These are phyloP conservation scores for Selaginella tamariscina DNA, from an alignment of 75 land plant species.

Conservation along the genomic window DNA sequence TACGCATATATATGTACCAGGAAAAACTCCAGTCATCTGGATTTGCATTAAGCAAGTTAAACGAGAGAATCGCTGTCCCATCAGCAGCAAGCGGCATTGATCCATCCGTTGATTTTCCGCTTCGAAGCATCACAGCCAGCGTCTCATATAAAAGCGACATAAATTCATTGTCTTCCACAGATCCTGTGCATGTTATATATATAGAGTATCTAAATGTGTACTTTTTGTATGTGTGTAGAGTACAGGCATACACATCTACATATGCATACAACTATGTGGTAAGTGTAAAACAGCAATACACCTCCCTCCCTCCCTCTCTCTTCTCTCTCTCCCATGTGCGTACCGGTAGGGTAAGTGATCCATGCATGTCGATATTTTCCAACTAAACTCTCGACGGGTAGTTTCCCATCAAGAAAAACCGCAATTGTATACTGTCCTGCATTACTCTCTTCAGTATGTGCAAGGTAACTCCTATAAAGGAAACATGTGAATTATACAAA, in stretches of 20 bases:
- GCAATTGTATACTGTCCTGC: neutral
- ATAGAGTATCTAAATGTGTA: too few relatives aligned
- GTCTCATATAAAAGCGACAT: neutral
- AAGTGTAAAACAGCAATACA: constrained; percentile 4
- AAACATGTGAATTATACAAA: constrained; percentile 32
- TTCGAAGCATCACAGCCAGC: neutral
- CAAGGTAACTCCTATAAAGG: constrained; percentile 8
- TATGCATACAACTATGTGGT: too few relatives aligned
- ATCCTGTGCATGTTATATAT: too few relatives aligned
- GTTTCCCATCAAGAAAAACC: neutral
- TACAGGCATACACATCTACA: too few relatives aligned
- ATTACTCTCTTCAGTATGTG: neutral
- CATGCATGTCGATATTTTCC: constrained; percentile 92
- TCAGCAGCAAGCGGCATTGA: constrained; percentile 89
- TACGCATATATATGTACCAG: too few relatives aligned
- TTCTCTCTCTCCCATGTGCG: constrained; percentile 18
- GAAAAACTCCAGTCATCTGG: constrained; percentile 59
- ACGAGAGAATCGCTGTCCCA: constrained; percentile 76
- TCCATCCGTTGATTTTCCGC: constrained; percentile 23
- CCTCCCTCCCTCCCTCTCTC: constrained; percentile 41
- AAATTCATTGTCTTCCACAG: constrained; percentile 9
- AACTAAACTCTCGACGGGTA: constrained; percentile 30
- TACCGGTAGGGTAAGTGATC: constrained; percentile 33
- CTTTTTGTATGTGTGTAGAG: too few relatives aligned
- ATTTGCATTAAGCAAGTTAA: constrained; percentile 72